Conservation (phyloP, 1,284 basidiomycete species). For the Ganoderma lingzhi region DNA sequence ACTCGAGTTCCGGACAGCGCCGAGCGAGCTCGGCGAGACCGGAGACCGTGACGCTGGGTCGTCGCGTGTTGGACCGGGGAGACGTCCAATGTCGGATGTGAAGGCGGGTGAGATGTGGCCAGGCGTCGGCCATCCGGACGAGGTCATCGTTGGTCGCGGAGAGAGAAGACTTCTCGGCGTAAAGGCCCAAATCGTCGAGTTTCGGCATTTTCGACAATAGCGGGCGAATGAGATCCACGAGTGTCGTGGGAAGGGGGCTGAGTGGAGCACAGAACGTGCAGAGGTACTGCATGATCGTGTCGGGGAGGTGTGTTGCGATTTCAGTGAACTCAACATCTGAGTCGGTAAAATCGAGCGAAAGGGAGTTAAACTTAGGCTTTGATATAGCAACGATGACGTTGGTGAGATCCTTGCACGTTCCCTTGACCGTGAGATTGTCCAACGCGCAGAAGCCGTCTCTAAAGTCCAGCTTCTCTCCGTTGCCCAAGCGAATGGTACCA, state of each 20-base stretch:
- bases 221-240: background rate
- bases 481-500: background rate
- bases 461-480: background rate
- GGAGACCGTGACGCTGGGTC: background rate
- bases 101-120: background rate
- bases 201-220: background rate
- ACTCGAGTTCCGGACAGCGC: background rate
- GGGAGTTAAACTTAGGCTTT: background rate
- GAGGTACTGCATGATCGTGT: background rate
- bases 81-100: background rate
- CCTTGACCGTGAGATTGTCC: background rate
- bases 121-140: background rate
- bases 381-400: background rate
- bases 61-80: background rate
- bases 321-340: background rate
- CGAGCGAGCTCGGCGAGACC: background rate
- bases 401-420: background rate
- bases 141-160: background rate
- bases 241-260: background rate
- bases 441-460: background rate
- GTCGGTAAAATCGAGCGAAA: background rate
- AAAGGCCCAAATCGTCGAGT: background rate
- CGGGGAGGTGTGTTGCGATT: background rate
- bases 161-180: background rate
- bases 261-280: background rate